Evolutionary conservation across 495 filamentous ascomycete species (phyloP).

Genomic region (Penicillium longicatenatum): DNA sequence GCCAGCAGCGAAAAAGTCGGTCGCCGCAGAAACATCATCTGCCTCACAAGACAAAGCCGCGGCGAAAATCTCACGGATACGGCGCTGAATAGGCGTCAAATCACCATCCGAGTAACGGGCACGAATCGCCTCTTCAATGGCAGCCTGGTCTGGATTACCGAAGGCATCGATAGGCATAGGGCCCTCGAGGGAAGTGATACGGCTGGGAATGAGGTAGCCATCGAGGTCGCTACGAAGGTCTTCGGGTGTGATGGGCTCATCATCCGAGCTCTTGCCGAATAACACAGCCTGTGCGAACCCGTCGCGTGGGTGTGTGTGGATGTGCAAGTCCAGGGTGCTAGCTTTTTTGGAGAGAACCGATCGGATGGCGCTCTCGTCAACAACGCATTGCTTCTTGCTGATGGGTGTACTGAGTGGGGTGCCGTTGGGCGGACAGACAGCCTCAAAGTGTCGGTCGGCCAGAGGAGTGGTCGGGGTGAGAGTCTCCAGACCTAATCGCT

Average conservation of each 20-base stretch:
- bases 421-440: conserved; percentile 35
- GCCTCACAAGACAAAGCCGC: conserved; percentile 21
- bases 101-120: conserved; percentile 14
- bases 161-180: conserved; percentile 27
- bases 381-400: conserved; percentile 16
- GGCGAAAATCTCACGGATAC: conserved; percentile 35
- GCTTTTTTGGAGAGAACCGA: conserved; percentile 1
- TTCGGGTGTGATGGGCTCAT: conserved; percentile 3
- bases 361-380: conserved; percentile 11
- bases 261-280: conserved; percentile 10
- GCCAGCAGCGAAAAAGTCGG: conserved; percentile 47
- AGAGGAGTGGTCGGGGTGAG: conserved; percentile 31
- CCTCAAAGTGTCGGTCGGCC: conserved; percentile 35
- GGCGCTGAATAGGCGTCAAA: conserved; percentile 23
- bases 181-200: conserved; percentile 23
- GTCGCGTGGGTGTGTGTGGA: conserved; percentile 18
- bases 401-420: conserved; percentile 31
- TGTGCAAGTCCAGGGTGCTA: conserved; percentile 7
- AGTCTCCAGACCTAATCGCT: conserved; percentile 33
- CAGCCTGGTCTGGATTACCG: conserved; percentile 30
- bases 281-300: conserved; percentile 23
- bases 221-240: conserved; percentile 21
- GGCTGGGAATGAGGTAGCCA: conserved; percentile 35
- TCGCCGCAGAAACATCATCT: conserved; percentile 25
- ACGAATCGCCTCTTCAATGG: conserved; percentile 22